These are phyloP conservation scores for Pseudogymnoascus sp. DNA, from an alignment of 2,329 filamentous ascomycete species.

Conservation along the genomic window DNA sequence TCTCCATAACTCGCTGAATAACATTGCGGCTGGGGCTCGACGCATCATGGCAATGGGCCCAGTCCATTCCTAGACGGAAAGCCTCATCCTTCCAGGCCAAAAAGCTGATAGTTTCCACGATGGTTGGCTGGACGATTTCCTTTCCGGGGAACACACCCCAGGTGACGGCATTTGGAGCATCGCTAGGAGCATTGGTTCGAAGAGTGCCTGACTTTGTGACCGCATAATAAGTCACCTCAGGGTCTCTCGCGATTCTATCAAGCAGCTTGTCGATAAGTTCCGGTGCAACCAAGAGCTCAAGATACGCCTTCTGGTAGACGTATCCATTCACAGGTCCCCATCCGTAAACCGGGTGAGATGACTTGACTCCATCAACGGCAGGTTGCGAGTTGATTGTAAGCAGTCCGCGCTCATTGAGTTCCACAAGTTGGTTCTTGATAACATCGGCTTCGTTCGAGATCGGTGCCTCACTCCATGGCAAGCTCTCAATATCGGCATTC, in stretches of 20 bases:
- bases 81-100: conserved; percentile 98
- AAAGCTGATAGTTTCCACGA: conserved; percentile 96
- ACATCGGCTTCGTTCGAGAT: conserved; percentile 74
- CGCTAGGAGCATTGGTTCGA: conserved; percentile 72
- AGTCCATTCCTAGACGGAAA: conserved; percentile 83
- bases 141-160: conserved; percentile 99
- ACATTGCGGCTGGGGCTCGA: conserved; percentile 68
- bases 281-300: conserved; percentile 82
- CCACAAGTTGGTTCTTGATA: conserved; percentile 68
- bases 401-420: conserved; percentile 77
- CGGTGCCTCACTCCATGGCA: conserved; percentile 90
- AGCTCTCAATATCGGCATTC: conserved; percentile 64
- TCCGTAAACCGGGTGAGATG: conserved; percentile 75
- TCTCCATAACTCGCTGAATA: conserved; percentile 75
- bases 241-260: conserved; percentile 64
- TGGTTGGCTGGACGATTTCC: conserved; percentile 99
- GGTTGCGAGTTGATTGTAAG: conserved; percentile 97
- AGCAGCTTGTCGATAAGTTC: conserved; percentile 70
- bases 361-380: conserved; percentile 83
- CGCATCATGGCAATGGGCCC: conserved; percentile 82
- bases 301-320: conserved; percentile 96
- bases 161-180: conserved; percentile 94
- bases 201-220: conserved; percentile 77
- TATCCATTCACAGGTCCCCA: conserved; percentile 95
- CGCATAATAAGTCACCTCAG: conserved; percentile 87